Base-by-base conservation (phyloP, 2,329 filamentous ascomycete genomes). In the Fonsecaea erecta region DNA sequence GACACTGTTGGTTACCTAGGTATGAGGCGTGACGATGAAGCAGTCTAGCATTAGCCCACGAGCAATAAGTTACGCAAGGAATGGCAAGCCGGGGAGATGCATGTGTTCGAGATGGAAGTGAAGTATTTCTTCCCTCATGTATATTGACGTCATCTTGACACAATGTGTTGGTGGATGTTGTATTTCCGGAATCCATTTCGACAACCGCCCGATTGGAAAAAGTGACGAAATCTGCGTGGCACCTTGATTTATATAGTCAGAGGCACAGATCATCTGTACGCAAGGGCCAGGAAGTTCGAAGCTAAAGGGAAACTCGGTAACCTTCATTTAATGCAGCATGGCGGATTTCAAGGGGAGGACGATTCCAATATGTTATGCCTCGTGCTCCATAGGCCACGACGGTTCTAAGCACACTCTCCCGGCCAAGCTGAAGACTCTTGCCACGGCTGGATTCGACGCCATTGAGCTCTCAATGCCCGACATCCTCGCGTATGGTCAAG, bases 391-490 rank as follows among this genome's bases (percentile, higher is more conserved):
- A 40, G 78, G 78, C 18, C 72, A 72, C 58, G 67, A 72, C 9
- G 64, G 72, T 3, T 51, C 62, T 3, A 71, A 71, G 30, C 74
- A 79, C 66, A 74, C 74, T 0, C 73, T 82, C 3, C 74, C 76
- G 1, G 69, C 69, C 11, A 80, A 77, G 58, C 76, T 81, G 7
- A 68, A 77, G 68, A 76, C 78, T 40, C 79, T 81, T 34, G 70
- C 74, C 32, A 63, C 71, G 40, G 78, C 79, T 2, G 77, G 77
- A 6, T 82, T 92, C 74, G 78, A 82, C 11, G 89, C 83, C 14
- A 88, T 93, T 64, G 91, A 93, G 76, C 84, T 93, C 7, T 87
- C 87, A 0, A 91, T 93, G 78, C 88, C 89, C 0, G 90, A 93
- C 70, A 85, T 94, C 1, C 75, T 89, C 11, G 77, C 83, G 5